Evolutionary conservation across 2,329 filamentous ascomycete genomes (phyloP), one percentile per base, ranked within the genome.

Genomic region (Cytospora piceae): DNA sequence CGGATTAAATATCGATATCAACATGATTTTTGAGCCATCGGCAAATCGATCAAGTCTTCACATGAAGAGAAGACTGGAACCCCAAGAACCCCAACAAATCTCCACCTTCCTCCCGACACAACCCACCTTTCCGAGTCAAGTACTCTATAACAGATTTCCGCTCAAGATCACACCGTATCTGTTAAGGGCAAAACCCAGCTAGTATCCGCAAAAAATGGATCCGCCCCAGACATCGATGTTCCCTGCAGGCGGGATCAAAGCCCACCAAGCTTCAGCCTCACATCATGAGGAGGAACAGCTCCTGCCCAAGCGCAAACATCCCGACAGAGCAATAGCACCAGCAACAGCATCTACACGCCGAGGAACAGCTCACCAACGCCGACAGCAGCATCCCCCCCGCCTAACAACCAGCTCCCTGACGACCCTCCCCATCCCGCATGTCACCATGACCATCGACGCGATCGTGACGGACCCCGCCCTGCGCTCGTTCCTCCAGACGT

Each of bases 401-500:
- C 37, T 8, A 27, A 34, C 29, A 12, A 2, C 31, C 52, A 46
- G 29, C 17, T 52, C 53, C 53, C 61, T 63, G 31, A 51, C 61
- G 15, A 51, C 42, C 46, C 14, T 49, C 17, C 59, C 58, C 12
- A 58, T 53, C 15, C 55, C 60, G 34, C 32, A 63, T 49, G 51
- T 31, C 14, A 66, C 60, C 51, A 88, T 89, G 85, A 77, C 83
- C 42, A 81, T 83, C 71, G 78, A 83, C 68, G 78, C 83, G 27
- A 85, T 88, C 69, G 85, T 92, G 68, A 86, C 84, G 64, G 88
- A 92, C 72, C 80, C 86, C 3, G 81, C 84, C 67, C 87, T 96
- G 56, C 81, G 83, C 64, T 83, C 87, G 7, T 90, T 93, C 57
- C 82, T 96, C 58, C 81, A 88, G 69, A 88, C 89, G 64, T 93